Conservation (phyloP, 139 green algal genomes). For the Bryopsis sp. region DNA sequence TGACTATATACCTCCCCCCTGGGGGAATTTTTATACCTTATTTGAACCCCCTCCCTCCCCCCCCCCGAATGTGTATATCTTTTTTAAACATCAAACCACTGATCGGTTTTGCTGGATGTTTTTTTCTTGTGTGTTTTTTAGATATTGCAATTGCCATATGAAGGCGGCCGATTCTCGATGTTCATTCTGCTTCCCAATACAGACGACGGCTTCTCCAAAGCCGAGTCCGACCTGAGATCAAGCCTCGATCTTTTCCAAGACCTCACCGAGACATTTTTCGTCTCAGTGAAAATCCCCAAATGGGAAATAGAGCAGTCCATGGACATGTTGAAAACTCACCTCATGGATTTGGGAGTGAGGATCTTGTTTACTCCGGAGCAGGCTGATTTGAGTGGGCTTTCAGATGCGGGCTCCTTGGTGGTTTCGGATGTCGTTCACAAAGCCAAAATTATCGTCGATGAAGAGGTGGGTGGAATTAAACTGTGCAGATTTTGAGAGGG, state of each 20-base stretch:
- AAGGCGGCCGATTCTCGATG: not conserved
- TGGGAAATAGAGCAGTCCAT: slow-evolving; percentile 14
- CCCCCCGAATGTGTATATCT: no score
- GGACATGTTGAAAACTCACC: not conserved
- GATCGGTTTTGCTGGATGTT: no score
- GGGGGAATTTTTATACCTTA: no score
- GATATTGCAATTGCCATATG: slow-evolving; percentile 5
- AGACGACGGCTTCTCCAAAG: not conserved
- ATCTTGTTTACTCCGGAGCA: not conserved
- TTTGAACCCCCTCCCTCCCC: no score
- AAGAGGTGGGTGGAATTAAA: slow-evolving; percentile 11
- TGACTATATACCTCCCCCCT: no score
- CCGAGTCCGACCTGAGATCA: no score
- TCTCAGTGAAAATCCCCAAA: slow-evolving; percentile 11
- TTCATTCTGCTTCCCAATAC: slow-evolving; percentile 4
- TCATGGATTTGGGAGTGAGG: not conserved
- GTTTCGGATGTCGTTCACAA: slow-evolving; percentile 3
- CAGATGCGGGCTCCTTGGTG: not conserved
- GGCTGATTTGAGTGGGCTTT: no score
- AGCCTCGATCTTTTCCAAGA: no score
- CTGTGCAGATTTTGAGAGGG: no score
- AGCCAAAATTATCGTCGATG: slow-evolving; percentile 11
- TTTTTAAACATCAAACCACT: no score
- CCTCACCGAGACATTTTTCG: no score
- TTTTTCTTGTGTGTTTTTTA: no score